Conservation (phyloP, 192 early-diverging fungal species). For the Coemansia umbellata region DNA sequence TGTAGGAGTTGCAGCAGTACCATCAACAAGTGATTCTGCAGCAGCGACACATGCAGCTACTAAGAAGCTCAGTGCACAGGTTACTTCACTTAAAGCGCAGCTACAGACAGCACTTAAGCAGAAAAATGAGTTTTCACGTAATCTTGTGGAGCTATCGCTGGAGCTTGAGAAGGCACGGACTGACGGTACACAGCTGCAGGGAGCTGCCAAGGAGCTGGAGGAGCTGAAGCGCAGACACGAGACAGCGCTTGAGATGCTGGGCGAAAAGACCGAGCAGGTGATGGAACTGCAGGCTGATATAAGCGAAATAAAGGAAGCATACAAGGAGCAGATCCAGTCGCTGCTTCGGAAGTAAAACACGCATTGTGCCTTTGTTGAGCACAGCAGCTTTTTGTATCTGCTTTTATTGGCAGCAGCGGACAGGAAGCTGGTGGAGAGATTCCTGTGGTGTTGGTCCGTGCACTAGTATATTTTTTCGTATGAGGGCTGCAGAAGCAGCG, state of each 20-base stretch:
- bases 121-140: conserved; percentile 39
- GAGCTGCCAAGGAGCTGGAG: conserved; percentile 51
- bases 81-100: conserved; percentile 47
- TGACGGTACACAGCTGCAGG: conserved; percentile 12
- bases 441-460: too few species aligned
- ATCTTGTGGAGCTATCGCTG: conserved; percentile 60
- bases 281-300: conserved; percentile 76
- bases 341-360: conserved; percentile 51
- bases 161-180: conserved; percentile 59
- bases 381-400: too few species aligned
- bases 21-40: conserved; percentile 1
- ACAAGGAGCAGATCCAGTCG: conserved; percentile 61
- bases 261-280: conserved; percentile 85
- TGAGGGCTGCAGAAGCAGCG: too few species aligned
- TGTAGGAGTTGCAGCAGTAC: not conserved
- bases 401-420: too few species aligned
- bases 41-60: conserved; percentile 7
- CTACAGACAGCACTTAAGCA: conserved; percentile 37
- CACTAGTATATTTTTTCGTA: too few species aligned
- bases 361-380: too few species aligned
- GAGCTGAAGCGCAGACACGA: conserved; percentile 58
- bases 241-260: conserved; percentile 79
- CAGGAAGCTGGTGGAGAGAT: too few species aligned
- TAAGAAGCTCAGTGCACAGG: conserved; percentile 41
- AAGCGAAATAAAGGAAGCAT: conserved; percentile 75